Conservation (phyloP, 768 basidiomycete genomes). For the Tylopilus sp. region DNA sequence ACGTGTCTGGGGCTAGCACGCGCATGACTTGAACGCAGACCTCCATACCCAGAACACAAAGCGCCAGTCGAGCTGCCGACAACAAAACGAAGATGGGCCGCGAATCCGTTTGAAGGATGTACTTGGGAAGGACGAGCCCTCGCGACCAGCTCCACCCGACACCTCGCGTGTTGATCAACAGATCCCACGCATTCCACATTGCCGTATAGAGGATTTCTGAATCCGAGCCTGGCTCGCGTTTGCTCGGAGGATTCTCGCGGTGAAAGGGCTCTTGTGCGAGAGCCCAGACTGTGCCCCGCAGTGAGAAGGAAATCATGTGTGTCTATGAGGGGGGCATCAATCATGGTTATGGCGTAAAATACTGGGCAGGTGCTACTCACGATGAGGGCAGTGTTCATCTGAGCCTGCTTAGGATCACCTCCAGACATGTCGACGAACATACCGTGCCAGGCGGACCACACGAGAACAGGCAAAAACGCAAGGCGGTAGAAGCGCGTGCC, state of each 20-base stretch:
- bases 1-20: slow-evolving; percentile 37
- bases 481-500: slow-evolving; percentile 40
- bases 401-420: slow-evolving; percentile 11
- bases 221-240: neutral
- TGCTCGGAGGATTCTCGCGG: slow-evolving; percentile 1
- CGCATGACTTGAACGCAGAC: slow-evolving; percentile 11
- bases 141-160: slow-evolving; percentile 27
- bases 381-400: slow-evolving; percentile 11
- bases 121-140: slow-evolving; percentile 13
- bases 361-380: slow-evolving; percentile 11
- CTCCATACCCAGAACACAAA: slow-evolving; percentile 10
- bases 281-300: slow-evolving; percentile 20
- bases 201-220: slow-evolving; percentile 7
- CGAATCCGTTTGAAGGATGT: slow-evolving; percentile 14
- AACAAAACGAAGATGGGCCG: slow-evolving; percentile 12
- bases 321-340: slow-evolving; percentile 7
- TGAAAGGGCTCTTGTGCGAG: slow-evolving; percentile 9
- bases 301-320: slow-evolving; percentile 9
- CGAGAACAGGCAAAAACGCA: slow-evolving; percentile 44
- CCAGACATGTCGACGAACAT: slow-evolving; percentile 23
- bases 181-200: slow-evolving; percentile 26
- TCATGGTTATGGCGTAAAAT: neutral
- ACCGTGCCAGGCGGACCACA: slow-evolving; percentile 43
- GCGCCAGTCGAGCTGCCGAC: slow-evolving; percentile 5
- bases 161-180: slow-evolving; percentile 19